Base-by-base conservation (phyloP, 345 rosid species). In the Kandelia obovata region DNA sequence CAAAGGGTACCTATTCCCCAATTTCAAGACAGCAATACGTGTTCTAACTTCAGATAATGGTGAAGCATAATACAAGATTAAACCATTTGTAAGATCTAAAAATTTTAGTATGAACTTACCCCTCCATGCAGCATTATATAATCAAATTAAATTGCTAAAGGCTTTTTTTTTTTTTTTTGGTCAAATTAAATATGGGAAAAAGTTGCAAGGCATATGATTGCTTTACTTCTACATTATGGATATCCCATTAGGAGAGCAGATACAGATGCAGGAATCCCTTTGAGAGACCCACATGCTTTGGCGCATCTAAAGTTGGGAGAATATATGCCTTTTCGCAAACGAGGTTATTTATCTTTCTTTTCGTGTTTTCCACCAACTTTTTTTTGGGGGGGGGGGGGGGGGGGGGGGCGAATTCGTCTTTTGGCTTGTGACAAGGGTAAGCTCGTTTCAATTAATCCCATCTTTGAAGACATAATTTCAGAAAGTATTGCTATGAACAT, bases 281-380 rank as follows among this genome's bases (percentile, higher is more conserved):
- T 21, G 74, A 80, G 80, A 72, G 72, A 60, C 53, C 82, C 90
- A 86, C 87, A 80, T 83, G 87, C 83, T 64, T 74, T 78, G 71
- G 77, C 77, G 58, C 53, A 66, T 76, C 64, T 71, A 80, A 83
- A 75, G 81, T 53, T 62, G 63, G 63, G 78, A 69, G 90, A 86
- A 65, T 65, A 64, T 65, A 65, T 71, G 69, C 75, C 58, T 34
- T 71, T 71, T 64, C 6, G 16, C 59, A 56, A 57, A 64, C 69
- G 64, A 55, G 58, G 23, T 43, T 56, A 31, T 62, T 53, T 63
- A 53, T 65, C 60, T 64, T 58, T 58, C 17, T 64, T 57, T 64
- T 37, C 46, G 5, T 20, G 43, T 16, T 0, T 2, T 34, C 19
- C 62, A 11, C 21, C 19, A 11, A 4, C 64, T 26, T 62, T 37